phyloP scores from a whole-genome alignment of 306 rosid genomes.

The Hippophae gyantsensis region DNA sequence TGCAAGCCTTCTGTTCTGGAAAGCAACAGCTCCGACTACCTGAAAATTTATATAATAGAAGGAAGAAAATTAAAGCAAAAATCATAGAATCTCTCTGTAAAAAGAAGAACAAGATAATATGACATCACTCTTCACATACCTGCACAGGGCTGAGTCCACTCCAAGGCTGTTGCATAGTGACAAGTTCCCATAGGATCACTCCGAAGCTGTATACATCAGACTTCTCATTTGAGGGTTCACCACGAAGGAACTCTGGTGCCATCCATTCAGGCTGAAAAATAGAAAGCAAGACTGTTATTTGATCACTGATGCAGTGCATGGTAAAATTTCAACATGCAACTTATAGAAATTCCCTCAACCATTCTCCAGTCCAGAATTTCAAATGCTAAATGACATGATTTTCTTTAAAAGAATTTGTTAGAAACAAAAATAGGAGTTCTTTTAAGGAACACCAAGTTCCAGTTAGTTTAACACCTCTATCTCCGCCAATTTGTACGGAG shows the following conservation, averaged over 20 bases:
- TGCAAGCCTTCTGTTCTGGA: constrained; percentile 77
- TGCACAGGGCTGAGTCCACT: constrained; percentile 80
- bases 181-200: constrained; percentile 90
- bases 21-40: constrained; percentile 98
- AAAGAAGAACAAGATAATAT: not conserved
- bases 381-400: too few relatives aligned
- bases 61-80: not conserved
- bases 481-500: not conserved
- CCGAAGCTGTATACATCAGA: constrained; percentile 96
- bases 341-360: too few relatives aligned
- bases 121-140: constrained; percentile 31
- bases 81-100: too few relatives aligned
- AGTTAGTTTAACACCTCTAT: too few relatives aligned
- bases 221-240: constrained; percentile 93
- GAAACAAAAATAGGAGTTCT: too few relatives aligned
- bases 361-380: too few relatives aligned
- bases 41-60: constrained; percentile 18
- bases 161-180: constrained; percentile 94
- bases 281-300: too few relatives aligned
- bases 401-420: too few relatives aligned
- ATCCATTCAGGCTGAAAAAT: constrained; percentile 84
- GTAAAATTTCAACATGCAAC: too few relatives aligned
- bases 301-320: too few relatives aligned
- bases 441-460: too few relatives aligned
- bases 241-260: constrained; percentile 99